Conservation (phyloP, 768 basidiomycete species). For the Lentinula lateritia region DNA sequence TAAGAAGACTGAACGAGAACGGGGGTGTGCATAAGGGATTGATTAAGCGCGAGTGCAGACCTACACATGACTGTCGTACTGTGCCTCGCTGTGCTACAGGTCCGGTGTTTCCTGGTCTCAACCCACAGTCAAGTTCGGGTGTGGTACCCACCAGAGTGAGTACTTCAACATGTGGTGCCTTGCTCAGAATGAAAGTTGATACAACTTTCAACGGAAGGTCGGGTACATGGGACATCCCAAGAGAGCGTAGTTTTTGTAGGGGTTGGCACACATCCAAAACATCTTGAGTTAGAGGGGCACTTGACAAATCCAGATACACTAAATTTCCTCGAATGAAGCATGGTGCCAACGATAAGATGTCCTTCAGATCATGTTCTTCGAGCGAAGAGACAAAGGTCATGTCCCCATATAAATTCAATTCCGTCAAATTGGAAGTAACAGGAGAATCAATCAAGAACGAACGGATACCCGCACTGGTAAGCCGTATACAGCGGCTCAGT, state of each 20-base stretch:
- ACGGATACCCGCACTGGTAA: conserved; percentile 75
- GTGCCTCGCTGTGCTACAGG: conserved; percentile 28
- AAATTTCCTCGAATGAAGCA: conserved; percentile 73
- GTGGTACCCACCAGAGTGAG: conserved; percentile 76
- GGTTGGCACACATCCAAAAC: conserved; percentile 49
- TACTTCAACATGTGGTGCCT: conserved; percentile 77
- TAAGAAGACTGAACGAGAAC: conserved; percentile 54
- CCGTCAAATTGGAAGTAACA: conserved; percentile 54
- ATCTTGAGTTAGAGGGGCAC: conserved; percentile 61
- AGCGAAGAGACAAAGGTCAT: conserved; percentile 76
- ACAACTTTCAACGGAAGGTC: conserved; percentile 60
- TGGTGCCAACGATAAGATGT: conserved; percentile 69
- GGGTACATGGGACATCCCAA: conserved; percentile 87
- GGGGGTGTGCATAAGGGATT: conserved; percentile 77
- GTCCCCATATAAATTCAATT: conserved; percentile 89
- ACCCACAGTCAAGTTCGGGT: conserved; percentile 63
- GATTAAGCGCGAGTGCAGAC: conserved; percentile 74
- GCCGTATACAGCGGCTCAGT: conserved; percentile 78
- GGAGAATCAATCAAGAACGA: conserved; percentile 67
- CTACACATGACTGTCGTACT: conserved; percentile 64
- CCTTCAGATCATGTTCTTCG: conserved; percentile 53
- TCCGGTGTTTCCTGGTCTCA: conserved; percentile 26
- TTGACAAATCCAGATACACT: conserved; percentile 88
- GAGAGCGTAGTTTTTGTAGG: conserved; percentile 74
- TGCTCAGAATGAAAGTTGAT: conserved; percentile 59